Evolutionary conservation across 148 eudicot genomes (phyloP), one percentile per base, ranked within the genome.

Genomic region (Arbutus unedo): DNA sequence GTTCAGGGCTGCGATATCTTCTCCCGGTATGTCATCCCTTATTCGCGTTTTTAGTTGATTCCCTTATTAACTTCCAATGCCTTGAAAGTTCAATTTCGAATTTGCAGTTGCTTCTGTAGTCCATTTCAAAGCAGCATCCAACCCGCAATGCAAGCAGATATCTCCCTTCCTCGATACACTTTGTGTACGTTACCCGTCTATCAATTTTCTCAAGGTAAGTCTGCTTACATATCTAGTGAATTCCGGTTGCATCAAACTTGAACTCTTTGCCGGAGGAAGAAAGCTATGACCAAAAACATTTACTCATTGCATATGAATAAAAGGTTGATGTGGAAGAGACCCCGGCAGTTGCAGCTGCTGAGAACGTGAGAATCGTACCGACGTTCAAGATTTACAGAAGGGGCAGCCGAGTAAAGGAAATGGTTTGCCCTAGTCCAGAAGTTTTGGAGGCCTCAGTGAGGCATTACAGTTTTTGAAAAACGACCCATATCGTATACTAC

Each of bases 391-490:
- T 96, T 57, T 96, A 96, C 90, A 94, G 86, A 83, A 92, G 87
- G 13, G 98, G 98, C n/a, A 87, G 68, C 79, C 88, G 92, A 72
- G 87, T 94, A 73, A 94, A 94, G 87, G 99, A 94, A 84, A 90
- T 96, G 82, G 83, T 94, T 59, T 90, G 90, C 85, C 97, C 98
- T 0, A 93, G 92, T 76, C 88, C 82, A 49, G 94, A 93, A 48
- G 89, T 90, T 80, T 81, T 96, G 85, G 99, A 96, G 85, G 88
- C 95, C n/a, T 94, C 95, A 76, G 97, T 94, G 88, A 89, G 93
- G 91, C 98, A 96, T 85, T 96, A 93, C 84, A 89, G 94, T 83
- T 79, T 88, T 41, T 93, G 85, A 84, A 85, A 84, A 50, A 25
- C 71, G 8, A 75, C 1, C 14, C 54, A 80, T 73, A 18, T 9